Conservation (phyloP, 441 rosid species). For the Gossypium schwendimanii region DNA sequence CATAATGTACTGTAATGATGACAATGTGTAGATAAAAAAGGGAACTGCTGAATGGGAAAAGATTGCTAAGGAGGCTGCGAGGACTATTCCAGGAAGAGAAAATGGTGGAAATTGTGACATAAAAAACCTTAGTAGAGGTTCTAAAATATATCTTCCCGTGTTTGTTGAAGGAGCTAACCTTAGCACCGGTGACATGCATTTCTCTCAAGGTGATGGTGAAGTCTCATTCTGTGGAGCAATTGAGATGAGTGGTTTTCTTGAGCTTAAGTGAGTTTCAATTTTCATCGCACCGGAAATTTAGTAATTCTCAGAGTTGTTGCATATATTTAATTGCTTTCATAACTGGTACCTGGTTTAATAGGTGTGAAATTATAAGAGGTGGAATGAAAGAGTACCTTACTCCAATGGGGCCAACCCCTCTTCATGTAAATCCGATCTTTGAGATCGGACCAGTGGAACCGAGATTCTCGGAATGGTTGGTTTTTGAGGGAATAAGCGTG, state of each 20-base stretch:
- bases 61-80: constrained; percentile 63
- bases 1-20: constrained; percentile 1
- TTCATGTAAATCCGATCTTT: constrained; percentile 82
- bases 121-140: constrained; percentile 82
- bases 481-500: constrained; percentile 87
- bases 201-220: constrained; percentile 96
- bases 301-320: not conserved
- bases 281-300: not conserved
- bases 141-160: constrained; percentile 78
- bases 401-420: constrained; percentile 91
- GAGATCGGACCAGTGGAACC: constrained; percentile 94
- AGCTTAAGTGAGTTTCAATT: constrained; percentile 51
- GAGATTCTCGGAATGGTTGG: constrained; percentile 89
- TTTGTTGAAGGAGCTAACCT: constrained; percentile 85
- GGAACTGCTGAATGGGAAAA: constrained; percentile 75
- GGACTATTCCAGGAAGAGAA: constrained; percentile 89
- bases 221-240: constrained; percentile 90
- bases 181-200: constrained; percentile 95
- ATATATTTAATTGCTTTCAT: not conserved
- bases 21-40: constrained; percentile 45
- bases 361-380: constrained; percentile 76
- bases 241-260: constrained; percentile 94
- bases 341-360: constrained; percentile 18
- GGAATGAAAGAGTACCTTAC: constrained; percentile 95
- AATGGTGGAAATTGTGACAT: constrained; percentile 97